phyloP scores from a whole-genome alignment of 176 grass and related monocot species.

The Guadua angustifolia region DNA sequence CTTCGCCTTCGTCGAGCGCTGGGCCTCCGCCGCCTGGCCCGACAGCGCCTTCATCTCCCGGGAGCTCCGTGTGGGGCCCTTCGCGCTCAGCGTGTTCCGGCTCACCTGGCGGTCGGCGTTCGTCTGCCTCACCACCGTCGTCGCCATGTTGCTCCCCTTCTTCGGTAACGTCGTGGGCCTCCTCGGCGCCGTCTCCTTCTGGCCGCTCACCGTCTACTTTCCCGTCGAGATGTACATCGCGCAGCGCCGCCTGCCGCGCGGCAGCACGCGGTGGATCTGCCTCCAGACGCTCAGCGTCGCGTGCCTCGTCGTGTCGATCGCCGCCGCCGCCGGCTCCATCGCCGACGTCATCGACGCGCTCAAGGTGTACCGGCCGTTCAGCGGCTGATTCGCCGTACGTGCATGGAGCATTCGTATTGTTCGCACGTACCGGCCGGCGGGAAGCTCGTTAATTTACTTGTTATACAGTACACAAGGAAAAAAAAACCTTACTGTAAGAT shows the following conservation, averaged over 20 bases:
- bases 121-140: conserved; percentile 70
- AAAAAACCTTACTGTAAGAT: background rate
- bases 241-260: conserved; percentile 48
- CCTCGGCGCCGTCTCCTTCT: conserved; percentile 87
- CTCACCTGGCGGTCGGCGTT: conserved; percentile 66
- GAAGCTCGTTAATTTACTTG: background rate
- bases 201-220: conserved; percentile 95
- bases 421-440: background rate
- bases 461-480: background rate
- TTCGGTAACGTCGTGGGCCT: conserved; percentile 79
- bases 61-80: conserved; percentile 46
- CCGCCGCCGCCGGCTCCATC: conserved; percentile 62
- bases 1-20: conserved; percentile 74
- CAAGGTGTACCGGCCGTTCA: conserved; percentile 72
- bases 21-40: conserved; percentile 45
- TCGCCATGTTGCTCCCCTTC: conserved; percentile 86
- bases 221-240: conserved; percentile 94
- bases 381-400: conserved; percentile 26
- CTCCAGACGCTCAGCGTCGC: conserved; percentile 56
- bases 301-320: conserved; percentile 65
- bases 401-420: background rate
- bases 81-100: conserved; percentile 56
- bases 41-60: conserved; percentile 48
- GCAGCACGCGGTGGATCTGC: conserved; percentile 47
- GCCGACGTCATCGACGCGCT: conserved; percentile 66